A percentile compares a stretch with the other conserved stretches of the same genome.
Conservation (phyloP, 2,329 filamentous ascomycete genomes). For the Trichophaea hybrida region DNA sequence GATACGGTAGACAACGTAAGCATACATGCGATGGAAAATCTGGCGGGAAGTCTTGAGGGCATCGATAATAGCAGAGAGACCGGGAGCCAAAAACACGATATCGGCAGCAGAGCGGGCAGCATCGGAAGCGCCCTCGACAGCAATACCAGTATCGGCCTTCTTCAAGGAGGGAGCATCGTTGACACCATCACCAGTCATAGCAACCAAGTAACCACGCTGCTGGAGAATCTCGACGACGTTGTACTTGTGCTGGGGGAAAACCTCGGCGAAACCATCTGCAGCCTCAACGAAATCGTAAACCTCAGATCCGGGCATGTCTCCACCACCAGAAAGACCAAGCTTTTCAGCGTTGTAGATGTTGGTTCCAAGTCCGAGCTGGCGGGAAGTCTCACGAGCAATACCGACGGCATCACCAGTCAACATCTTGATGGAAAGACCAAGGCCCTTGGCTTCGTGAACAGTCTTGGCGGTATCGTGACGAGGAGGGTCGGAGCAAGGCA, state of each 20-base stretch:
- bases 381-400: conserved; percentile 81
- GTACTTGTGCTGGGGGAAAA: conserved; percentile 93
- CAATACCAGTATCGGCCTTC: conserved; percentile 93
- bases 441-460: conserved; percentile 73
- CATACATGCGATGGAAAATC: conserved; percentile 95
- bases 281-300: conserved; percentile 92
- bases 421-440: conserved; percentile 90
- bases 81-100: conserved; percentile 84
- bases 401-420: conserved; percentile 88
- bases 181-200: conserved; percentile 93
- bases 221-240: conserved; percentile 87
- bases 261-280: conserved; percentile 87
- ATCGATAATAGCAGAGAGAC: conserved; percentile 83
- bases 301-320: conserved; percentile 85
- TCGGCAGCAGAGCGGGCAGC: conserved; percentile 82
- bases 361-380: conserved; percentile 78
- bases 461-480: conserved; percentile 83
- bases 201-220: conserved; percentile 83
- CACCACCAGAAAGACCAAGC: conserved; percentile 75
- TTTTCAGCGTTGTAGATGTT: conserved; percentile 91
- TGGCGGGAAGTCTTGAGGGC: conserved; percentile 84
- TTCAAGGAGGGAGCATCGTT: conserved; percentile 87
- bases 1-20: conserved; percentile 91
- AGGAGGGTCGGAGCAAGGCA: conserved; percentile 85
- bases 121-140: conserved; percentile 81